phyloP scores from a whole-genome alignment of 495 filamentous ascomycete genomes.

The Sordaria brevicollis region DNA sequence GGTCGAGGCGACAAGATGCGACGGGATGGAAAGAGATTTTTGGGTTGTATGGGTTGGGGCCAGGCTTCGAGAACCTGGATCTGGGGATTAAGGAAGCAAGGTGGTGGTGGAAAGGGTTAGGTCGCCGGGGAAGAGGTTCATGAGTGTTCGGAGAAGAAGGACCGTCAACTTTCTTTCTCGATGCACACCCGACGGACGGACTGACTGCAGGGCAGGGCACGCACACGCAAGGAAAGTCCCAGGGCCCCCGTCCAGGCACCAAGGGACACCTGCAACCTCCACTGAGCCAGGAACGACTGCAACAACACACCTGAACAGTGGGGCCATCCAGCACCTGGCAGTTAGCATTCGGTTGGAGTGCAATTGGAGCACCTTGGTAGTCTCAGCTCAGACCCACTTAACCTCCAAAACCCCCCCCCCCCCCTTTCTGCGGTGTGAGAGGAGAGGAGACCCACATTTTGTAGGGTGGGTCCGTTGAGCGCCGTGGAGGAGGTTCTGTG shows the following conservation, averaged over 20 bases:
- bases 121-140: slow-evolving; percentile 8
- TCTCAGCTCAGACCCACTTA: too few species aligned
- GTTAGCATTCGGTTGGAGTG: neutral
- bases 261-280: neutral
- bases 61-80: slow-evolving; percentile 2
- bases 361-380: neutral
- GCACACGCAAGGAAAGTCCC: neutral
- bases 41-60: slow-evolving; percentile 1
- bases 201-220: neutral
- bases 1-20: neutral
- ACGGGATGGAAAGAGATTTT: slow-evolving; percentile 10
- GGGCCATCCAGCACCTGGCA: neutral
- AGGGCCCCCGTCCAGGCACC: neutral
- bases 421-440: too few species aligned
- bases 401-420: too few species aligned
- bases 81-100: slow-evolving; percentile 14
- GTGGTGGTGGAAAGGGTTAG: slow-evolving; percentile 6
- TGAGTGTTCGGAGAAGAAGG: neutral
- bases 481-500: too few species aligned
- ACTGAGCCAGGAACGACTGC: neutral
- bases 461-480: too few species aligned
- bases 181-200: too few species aligned
- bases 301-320: neutral
- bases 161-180: neutral
- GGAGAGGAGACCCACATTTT: too few species aligned